Evolutionary conservation across 768 basidiomycete species (phyloP), one percentile per base, ranked within the genome.

Genomic region (Baorangia bicolor): DNA sequence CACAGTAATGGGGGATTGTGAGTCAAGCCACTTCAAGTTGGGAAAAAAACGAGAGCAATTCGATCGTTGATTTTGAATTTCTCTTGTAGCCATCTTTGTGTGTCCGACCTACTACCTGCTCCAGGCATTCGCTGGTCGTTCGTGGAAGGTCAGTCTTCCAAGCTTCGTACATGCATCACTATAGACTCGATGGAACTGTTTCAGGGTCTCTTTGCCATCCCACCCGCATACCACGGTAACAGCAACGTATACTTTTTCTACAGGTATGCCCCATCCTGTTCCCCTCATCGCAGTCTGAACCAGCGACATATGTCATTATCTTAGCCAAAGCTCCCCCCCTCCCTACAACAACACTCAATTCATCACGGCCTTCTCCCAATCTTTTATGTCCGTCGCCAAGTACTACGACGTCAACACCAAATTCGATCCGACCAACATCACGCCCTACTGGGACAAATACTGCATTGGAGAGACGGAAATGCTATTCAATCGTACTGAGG

Each of bases 181-280:
- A 43, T 21, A 18, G 1, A 27, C 40, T 6, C 39, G 27, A 50
- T 11, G 4, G 5, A 20, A 11, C 21, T 25, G 5, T 27, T 8
- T 60, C 27, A 72, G 72, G 72, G 68, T 4, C 42, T 70, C 33
- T 72, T 72, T 47, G 70, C 72, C 0, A 38, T 72, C 40, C 64
- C 72, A 25, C 70, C 70, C 4, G 72, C 53, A 4, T 14, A 43
- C 16, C 70, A 72, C 46, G 75, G 67, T 34, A 35, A 63, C 3
- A 79, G 80, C 45, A 35, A 70, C 3, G 33, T 51, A 2, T 80
- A 76, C 57, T 80, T 80, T 51, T 81, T 79, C 56, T 61, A 74
- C 4, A 68, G 61, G 57, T 59, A 37, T 1, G 49, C 11, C 8
- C 13, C 41, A 18, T 38, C n/a, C 9, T 14, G 2, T 23, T 10